Evolutionary conservation across 139 green algal species (phyloP).

Genomic region (Picochlorum sp.): DNA sequence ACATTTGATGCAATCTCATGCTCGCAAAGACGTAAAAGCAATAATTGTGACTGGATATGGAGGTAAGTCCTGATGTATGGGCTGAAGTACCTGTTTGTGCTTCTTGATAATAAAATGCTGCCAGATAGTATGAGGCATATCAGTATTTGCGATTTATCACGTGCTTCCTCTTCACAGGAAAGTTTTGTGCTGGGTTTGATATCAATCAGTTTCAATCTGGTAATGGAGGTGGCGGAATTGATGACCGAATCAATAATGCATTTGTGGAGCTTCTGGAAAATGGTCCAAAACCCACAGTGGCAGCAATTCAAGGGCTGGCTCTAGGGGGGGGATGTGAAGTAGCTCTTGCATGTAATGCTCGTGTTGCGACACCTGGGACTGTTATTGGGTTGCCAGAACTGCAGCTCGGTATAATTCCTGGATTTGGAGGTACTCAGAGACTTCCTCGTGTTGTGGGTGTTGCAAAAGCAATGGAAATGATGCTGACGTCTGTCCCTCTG

Average conservation of each 20-base stretch:
- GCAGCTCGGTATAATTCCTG: slow-evolving; percentile 91
- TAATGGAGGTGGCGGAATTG: slow-evolving; percentile 45
- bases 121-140: too few species aligned
- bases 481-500: slow-evolving; percentile 79
- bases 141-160: not conserved
- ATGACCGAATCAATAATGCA: slow-evolving; percentile 50
- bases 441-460: slow-evolving; percentile 91
- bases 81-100: too few species aligned
- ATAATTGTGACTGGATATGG: slow-evolving; percentile 78
- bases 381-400: slow-evolving; percentile 92
- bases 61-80: slow-evolving; percentile 11
- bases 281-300: slow-evolving; percentile 84
- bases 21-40: slow-evolving; percentile 52
- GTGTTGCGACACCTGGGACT: slow-evolving; percentile 49
- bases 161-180: slow-evolving; percentile 8
- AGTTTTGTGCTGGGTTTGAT: slow-evolving; percentile 94
- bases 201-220: slow-evolving; percentile 57
- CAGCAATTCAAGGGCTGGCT: slow-evolving; percentile 69
- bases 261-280: slow-evolving; percentile 64
- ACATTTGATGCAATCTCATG: slow-evolving; percentile 58
- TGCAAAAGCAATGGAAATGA: slow-evolving; percentile 84
- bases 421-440: slow-evolving; percentile 96
- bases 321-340: slow-evolving; percentile 90
- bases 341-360: slow-evolving; percentile 82
- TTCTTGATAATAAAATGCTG: too few species aligned